Evolutionary conservation across 805 yeast species (phyloP), one percentile per base, ranked within the genome.

Genomic region (Saccharomycopsis fodiens): DNA sequence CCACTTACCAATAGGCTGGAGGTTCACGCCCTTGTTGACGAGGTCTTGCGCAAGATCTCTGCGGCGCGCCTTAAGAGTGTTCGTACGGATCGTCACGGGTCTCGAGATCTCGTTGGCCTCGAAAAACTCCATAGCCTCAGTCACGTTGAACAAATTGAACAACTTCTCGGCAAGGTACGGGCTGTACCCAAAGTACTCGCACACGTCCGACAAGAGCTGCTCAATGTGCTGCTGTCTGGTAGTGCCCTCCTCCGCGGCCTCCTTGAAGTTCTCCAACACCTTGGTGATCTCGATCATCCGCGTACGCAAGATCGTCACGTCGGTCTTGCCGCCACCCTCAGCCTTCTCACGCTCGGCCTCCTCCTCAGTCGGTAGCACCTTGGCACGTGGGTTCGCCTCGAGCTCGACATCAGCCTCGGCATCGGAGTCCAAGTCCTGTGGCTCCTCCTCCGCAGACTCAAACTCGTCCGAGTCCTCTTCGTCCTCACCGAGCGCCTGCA

Each of bases 71-170:
- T 83, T 85, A 54, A 93, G 72, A 15, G 98, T 93, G 65, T 93
- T 93, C n/a, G 98, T 89, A 72, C 99, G 83, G 57, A 93, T 89
- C 17, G 97, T 93, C 47, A 93, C 74, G 41, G 99, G 99, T 63
- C 99, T 78, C 27, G 95, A 84, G 46, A 91, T 85, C 68, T 93
- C 99, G 66, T 93, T 93, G 30, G 98, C 97, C 70, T 93, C 99
- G 57, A 93, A 93, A 60, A 93, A 93, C 65, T 93, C 99, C 74
- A 93, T 76, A 12, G 98, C 97, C 69, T 93, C 99, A 8, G 93
- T 74, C 34, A 97, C 97, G 16, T 94, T 78, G 62, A 93, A 93
- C 51, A 93, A 70, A 57, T 89, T 79, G 71, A 89, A 93, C 48
- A 91, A 73, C 66, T 93, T 91, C 61, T 89, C 96, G 30, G 98